Evolutionary conservation across 2,329 filamentous ascomycete genomes (phyloP), one percentile per base, ranked within the genome.

Genomic region (Xylaria sp.): DNA sequence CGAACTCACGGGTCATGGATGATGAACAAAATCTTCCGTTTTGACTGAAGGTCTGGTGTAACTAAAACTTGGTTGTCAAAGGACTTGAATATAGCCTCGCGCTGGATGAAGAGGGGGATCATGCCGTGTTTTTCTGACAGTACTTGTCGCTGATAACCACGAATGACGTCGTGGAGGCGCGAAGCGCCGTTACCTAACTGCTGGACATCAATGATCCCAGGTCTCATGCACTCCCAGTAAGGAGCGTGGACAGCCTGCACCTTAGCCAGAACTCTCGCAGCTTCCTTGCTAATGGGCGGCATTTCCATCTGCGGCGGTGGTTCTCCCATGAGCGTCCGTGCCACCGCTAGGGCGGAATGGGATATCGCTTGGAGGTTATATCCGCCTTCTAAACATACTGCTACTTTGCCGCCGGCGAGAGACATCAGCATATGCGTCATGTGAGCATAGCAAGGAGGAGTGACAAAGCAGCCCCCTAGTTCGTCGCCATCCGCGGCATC

Each of bases 401-500:
- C 92, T 15, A 99, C 86, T 76, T 94, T 97, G 31, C 96, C 96
- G 50, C 90, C 86, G 0, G 96, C 95, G 22, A 99, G 84, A 1
- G 93, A 94, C 94, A 97, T 98, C 54, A 99, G 87, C 95, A 98
- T 97, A 77, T 97, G 94, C 17, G 96, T 98, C 96, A 99, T 98
- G 76, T 99, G 95, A 15, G 94, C 93, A 77, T 98, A 99, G 76
- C 96, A 97, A 4, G 89, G 82, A 0, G 96, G 96, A 0, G 94
- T 91, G 5, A 99, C 96, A 75, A 93, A 95, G 77, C 96, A 99
- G 36, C 92, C 93, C 57, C 96, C 96, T 1, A 99, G 86, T 75
- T 96, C 90, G 78, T 99, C 96, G 13, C 96, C 96, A 70, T 92
- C 92, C 0, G 96, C 96, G 17, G 96, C 96, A 78, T 99, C 96